These are phyloP conservation scores for Mitragyna speciosa DNA, from an alignment of 257 asterid species.

Conservation along the genomic window DNA sequence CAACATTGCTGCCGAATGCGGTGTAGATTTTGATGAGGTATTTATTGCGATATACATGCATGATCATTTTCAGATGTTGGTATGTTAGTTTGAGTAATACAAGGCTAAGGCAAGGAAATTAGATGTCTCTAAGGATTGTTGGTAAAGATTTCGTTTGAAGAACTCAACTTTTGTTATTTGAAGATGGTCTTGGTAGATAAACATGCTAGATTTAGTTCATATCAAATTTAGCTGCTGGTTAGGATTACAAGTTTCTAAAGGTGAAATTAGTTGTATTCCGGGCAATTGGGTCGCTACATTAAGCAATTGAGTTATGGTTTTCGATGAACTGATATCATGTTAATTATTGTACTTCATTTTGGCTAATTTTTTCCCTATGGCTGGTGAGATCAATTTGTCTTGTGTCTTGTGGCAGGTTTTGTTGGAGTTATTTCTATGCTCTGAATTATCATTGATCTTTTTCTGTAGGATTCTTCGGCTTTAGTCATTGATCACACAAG, in stretches of 20 bases:
- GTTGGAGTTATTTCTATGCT: background rate
- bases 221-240: background rate
- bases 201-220: no score
- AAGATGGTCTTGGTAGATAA: background rate
- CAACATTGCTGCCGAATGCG: conserved; percentile 32
- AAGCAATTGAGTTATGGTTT: background rate
- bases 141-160: background rate
- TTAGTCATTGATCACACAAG: conserved; percentile 65
- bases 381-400: no score
- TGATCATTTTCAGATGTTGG: background rate
- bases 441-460: no score
- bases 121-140: background rate
- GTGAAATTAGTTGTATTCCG: background rate
- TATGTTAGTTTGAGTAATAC: background rate
- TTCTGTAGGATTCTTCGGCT: conserved; percentile 57
- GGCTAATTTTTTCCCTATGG: background rate
- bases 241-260: background rate
- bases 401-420: background rate
- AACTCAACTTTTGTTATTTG: conserved; percentile 1
- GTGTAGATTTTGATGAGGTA: conserved; percentile 36
- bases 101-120: background rate
- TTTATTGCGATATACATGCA: background rate
- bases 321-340: no score
- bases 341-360: background rate
- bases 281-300: background rate